Conservation (phyloP, 345 rosid genomes). For the Melaleuca quinquenervia region DNA sequence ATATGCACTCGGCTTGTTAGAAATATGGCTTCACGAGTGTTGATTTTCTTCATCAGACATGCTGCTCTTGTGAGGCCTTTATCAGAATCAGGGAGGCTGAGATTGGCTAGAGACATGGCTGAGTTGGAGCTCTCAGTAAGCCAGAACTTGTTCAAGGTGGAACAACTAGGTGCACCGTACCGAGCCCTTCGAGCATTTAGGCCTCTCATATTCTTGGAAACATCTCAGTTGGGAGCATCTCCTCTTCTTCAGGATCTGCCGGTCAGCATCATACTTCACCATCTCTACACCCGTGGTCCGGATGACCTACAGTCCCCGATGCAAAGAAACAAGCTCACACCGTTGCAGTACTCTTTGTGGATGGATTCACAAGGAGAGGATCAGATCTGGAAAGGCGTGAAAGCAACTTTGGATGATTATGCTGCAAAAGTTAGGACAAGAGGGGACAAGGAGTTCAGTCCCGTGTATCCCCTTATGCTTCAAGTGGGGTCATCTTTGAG, state of each 20-base stretch:
- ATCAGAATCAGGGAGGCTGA: slow-evolving; percentile 93
- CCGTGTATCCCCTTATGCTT: slow-evolving; percentile 93
- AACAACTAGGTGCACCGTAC: slow-evolving; percentile 92
- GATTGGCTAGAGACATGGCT: slow-evolving; percentile 99
- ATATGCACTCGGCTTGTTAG: slow-evolving; percentile 90
- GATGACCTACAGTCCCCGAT: slow-evolving; percentile 80
- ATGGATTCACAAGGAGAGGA: slow-evolving; percentile 92
- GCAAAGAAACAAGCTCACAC: slow-evolving; percentile 80
- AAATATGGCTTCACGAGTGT: slow-evolving; percentile 81
- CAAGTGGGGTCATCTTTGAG: slow-evolving; percentile 67
- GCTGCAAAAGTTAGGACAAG: slow-evolving; percentile 63
- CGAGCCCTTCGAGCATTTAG: slow-evolving; percentile 94
- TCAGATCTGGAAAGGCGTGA: slow-evolving; percentile 95
- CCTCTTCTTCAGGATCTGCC: slow-evolving; percentile 91
- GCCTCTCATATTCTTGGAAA: slow-evolving; percentile 88
- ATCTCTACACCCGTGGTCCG: slow-evolving; percentile 88
- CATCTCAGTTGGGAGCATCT: slow-evolving; percentile 66
- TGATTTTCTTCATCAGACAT: slow-evolving; percentile 82
- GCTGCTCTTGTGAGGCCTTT: slow-evolving; percentile 94
- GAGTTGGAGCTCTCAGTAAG: slow-evolving; percentile 96
- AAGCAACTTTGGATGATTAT: slow-evolving; percentile 95
- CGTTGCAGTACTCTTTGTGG: slow-evolving; percentile 86
- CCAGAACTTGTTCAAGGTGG: slow-evolving; percentile 91
- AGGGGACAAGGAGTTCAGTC: slow-evolving; percentile 97
- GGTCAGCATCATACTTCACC: slow-evolving; percentile 75